phyloP scores from a whole-genome alignment of 768 basidiomycete genomes.

The Psilocybe tampanensis region DNA sequence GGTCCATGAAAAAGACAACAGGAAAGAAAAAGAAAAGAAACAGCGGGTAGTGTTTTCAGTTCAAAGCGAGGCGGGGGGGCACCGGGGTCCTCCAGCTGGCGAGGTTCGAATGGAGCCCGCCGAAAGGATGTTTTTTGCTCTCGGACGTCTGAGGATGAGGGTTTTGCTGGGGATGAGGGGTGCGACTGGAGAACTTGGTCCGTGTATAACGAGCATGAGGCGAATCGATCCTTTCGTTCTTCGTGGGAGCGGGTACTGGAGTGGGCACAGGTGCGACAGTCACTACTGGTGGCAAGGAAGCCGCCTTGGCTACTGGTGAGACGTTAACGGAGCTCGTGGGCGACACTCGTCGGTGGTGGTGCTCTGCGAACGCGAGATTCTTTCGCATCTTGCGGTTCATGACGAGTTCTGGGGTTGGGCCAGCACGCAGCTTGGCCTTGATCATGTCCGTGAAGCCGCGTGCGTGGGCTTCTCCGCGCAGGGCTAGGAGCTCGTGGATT shows the following conservation, averaged over 20 bases:
- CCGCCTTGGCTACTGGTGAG: neutral
- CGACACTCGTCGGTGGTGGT: slow-evolving; percentile 5
- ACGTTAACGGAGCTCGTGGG: neutral
- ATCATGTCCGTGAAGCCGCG: slow-evolving; percentile 12
- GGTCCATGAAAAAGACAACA: no score
- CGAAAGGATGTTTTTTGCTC: neutral
- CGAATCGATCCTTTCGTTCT: no score
- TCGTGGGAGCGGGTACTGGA: neutral
- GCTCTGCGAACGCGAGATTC: slow-evolving; percentile 25
- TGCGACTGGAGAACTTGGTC: neutral
- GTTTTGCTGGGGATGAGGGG: neutral
- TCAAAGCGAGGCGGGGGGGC: neutral
- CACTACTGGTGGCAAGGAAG: neutral
- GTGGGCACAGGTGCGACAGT: neutral
- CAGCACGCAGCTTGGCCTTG: slow-evolving; percentile 21
- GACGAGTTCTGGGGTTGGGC: slow-evolving; percentile 28
- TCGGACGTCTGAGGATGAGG: neutral
- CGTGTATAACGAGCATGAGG: neutral
- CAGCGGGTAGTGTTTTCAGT: no score
- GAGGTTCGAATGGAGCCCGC: neutral
- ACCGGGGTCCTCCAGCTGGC: neutral
- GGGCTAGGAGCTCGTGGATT: slow-evolving; percentile 15
- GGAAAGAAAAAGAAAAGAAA: no score
- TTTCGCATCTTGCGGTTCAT: slow-evolving; percentile 36
- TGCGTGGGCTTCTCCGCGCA: slow-evolving; percentile 19